Conservation (phyloP, 768 basidiomycete species). For the Lanmaoa rubissima region DNA sequence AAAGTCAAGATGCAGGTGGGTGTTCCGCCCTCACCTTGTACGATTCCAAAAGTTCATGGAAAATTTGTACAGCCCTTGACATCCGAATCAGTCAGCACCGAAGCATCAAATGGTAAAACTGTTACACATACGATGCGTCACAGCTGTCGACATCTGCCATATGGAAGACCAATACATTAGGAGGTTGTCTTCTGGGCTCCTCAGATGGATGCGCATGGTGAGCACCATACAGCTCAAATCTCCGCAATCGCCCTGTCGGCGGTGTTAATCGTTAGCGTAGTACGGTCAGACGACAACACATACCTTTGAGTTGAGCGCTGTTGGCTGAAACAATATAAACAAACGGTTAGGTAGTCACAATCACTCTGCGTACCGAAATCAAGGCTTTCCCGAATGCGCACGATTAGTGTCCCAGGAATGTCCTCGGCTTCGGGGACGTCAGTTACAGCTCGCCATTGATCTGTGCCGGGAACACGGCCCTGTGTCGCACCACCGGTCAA, state of each 20-base stretch:
- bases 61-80: constrained; percentile 76
- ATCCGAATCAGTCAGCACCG: constrained; percentile 6
- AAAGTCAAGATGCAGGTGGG: background rate
- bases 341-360: background rate
- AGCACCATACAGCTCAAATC: constrained; percentile 87
- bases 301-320: constrained; percentile 88
- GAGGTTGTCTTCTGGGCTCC: constrained; percentile 69
- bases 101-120: background rate
- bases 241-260: constrained; percentile 63
- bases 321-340: constrained; percentile 57
- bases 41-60: constrained; percentile 73
- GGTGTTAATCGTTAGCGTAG: background rate
- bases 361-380: constrained; percentile 68
- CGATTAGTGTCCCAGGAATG: constrained; percentile 77
- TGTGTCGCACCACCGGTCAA: constrained; percentile 26
- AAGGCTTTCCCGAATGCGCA: constrained; percentile 85
- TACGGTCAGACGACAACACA: background rate
- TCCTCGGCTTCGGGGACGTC: constrained; percentile 86
- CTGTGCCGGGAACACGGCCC: constrained; percentile 88
- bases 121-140: constrained; percentile 79
- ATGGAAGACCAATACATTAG: constrained; percentile 84
- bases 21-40: constrained; percentile 53
- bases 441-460: constrained; percentile 86
- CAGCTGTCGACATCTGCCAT: constrained; percentile 88
- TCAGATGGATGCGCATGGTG: constrained; percentile 86